phyloP scores from a whole-genome alignment of 2,329 filamentous ascomycete species.

The Phyllosticta ampelicida region DNA sequence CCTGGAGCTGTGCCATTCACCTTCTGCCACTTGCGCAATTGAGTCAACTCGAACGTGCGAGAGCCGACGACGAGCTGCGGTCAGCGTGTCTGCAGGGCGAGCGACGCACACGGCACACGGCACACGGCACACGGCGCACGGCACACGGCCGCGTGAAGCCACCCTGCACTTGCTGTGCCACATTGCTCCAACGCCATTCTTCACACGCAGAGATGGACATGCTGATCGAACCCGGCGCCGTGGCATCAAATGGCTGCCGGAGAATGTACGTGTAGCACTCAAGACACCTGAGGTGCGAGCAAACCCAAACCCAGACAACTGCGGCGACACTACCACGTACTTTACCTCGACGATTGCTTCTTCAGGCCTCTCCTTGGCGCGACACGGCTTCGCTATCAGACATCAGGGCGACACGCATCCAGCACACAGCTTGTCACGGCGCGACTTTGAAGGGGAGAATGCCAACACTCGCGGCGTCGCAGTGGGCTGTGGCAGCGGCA shows the following conservation, averaged over 20 bases:
- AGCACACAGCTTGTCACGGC: not conserved
- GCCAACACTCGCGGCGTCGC: not conserved
- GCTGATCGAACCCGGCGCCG: not conserved
- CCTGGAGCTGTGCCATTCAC: not conserved
- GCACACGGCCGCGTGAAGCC: no score
- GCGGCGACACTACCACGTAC: not conserved
- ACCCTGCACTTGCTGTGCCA: not conserved
- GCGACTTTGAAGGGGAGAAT: not conserved
- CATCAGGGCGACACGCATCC: not conserved
- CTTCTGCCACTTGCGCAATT: not conserved
- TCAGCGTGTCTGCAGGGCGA: no score
- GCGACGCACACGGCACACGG: no score
- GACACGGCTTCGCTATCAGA: not conserved
- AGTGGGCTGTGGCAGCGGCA: no score
- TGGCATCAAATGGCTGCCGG: not conserved
- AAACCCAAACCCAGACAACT: not conserved
- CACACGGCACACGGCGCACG: no score
- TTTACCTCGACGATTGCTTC: no score
- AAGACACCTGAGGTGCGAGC: not conserved
- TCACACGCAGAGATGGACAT: not conserved
- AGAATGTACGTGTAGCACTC: not conserved
- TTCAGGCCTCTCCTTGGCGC: not conserved
- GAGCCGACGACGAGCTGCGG: not conserved
- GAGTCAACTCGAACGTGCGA: not conserved
- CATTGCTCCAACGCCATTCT: not conserved